Evolutionary conservation across 177 flowering plant species (phyloP).

Genomic region (Telopea speciosissima): DNA sequence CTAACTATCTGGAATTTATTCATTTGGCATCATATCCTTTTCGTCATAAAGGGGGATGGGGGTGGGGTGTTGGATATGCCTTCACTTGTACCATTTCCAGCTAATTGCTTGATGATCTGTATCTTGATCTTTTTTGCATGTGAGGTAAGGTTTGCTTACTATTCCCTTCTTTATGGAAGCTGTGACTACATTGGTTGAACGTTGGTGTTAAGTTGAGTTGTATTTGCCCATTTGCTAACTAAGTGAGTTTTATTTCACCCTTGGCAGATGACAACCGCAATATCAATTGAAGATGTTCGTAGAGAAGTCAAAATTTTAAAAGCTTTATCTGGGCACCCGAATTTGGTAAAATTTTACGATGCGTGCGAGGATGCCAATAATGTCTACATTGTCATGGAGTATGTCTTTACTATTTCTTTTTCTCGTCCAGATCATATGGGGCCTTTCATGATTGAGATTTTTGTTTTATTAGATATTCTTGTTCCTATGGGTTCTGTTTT

Average conservation of each 20-base stretch:
- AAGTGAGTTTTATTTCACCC: slow-evolving; percentile 14
- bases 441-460: neutral
- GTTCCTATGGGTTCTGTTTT: too few relatives aligned
- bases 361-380: slow-evolving; percentile 83
- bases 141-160: neutral
- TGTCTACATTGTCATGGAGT: slow-evolving; percentile 96
- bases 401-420: slow-evolving; percentile 14
- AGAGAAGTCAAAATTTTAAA: slow-evolving; percentile 93
- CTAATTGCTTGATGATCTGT: neutral
- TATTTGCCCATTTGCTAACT: neutral
- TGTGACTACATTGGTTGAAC: neutral
- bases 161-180: neutral
- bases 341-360: slow-evolving; percentile 81
- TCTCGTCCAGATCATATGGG: neutral
- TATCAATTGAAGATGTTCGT: slow-evolving; percentile 96
- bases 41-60: neutral
- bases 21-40: neutral
- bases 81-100: neutral
- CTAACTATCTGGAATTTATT: neutral
- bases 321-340: slow-evolving; percentile 78
- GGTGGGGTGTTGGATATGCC: neutral
- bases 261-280: slow-evolving; percentile 90
- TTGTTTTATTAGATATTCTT: too few relatives aligned
- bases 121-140: neutral
- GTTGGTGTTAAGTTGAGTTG: neutral